Evolutionary conservation across 441 rosid species (phyloP).

Genomic region (Pelargonium australe): DNA sequence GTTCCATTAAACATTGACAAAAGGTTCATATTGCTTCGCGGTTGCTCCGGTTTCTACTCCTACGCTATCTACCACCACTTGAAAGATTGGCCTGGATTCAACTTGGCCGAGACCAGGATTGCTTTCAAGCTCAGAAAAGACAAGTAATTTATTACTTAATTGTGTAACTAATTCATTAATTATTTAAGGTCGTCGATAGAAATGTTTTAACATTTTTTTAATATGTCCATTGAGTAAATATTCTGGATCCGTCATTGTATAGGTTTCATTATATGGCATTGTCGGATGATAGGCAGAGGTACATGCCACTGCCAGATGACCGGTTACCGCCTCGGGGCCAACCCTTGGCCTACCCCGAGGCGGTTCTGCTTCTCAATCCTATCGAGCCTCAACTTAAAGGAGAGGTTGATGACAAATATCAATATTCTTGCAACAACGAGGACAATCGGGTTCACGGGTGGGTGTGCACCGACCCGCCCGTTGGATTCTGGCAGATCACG

Average conservation of each 20-base stretch:
- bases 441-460: constrained; percentile 70
- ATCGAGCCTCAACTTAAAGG: constrained; percentile 22
- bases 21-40: constrained; percentile 68
- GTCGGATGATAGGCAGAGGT: constrained; percentile 26
- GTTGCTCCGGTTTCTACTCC: constrained; percentile 73
- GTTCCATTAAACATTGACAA: constrained; percentile 54
- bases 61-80: constrained; percentile 68
- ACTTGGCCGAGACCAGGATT: constrained; percentile 63
- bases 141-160: too few relatives aligned
- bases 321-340: constrained; percentile 21
- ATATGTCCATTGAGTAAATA: too few relatives aligned
- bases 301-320: constrained; percentile 25
- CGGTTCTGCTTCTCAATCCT: constrained; percentile 21
- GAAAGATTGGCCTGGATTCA: constrained; percentile 70
- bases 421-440: constrained; percentile 60
- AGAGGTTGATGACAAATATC: constrained; percentile 75
- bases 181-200: too few relatives aligned
- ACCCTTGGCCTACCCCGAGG: constrained; percentile 24
- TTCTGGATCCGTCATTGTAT: too few relatives aligned
- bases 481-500: constrained; percentile 74
- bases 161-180: too few relatives aligned
- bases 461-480: constrained; percentile 53
- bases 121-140: constrained; percentile 86
- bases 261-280: constrained; percentile 27
- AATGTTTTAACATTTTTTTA: too few relatives aligned